Evolutionary conservation across 225 moss, liverwort and hornwort genomes (phyloP).

Genomic region (Physcomitrellopsis africana): DNA sequence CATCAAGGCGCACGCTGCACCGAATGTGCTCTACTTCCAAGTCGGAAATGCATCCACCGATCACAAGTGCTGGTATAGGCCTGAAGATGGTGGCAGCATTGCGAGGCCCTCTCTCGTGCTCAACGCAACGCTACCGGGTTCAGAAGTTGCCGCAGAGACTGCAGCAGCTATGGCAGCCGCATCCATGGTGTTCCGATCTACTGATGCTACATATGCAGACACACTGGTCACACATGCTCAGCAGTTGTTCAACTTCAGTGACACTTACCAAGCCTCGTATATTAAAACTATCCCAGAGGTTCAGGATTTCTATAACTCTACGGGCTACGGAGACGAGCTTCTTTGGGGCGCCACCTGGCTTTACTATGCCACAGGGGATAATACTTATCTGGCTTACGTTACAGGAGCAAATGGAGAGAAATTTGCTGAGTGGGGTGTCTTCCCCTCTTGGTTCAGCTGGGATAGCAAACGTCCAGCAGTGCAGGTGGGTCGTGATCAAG

Average conservation of each 20-base stretch:
- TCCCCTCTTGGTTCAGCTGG: constrained; percentile 73
- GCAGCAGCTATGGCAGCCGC: constrained; percentile 83
- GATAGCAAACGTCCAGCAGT: constrained; percentile 74
- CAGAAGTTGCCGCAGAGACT: constrained; percentile 74
- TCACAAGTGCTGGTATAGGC: constrained; percentile 76
- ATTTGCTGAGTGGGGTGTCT: constrained; percentile 55
- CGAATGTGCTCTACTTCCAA: constrained; percentile 53
- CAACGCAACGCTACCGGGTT: constrained; percentile 48
- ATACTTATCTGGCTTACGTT: constrained; percentile 60
- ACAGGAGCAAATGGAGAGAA: constrained; percentile 49
- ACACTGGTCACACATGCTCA: constrained; percentile 53
- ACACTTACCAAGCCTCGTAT: constrained; percentile 43
- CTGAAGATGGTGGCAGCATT: constrained; percentile 53
- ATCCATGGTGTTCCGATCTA: constrained; percentile 57
- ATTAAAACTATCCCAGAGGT: constrained; percentile 39
- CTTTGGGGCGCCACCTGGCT: constrained; percentile 84
- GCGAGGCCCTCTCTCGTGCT: constrained; percentile 50
- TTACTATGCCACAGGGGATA: constrained; percentile 58
- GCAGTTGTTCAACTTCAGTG: constrained; percentile 57
- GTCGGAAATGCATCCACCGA: constrained; percentile 63
- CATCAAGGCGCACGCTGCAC: constrained; percentile 68
- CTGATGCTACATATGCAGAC: constrained; percentile 49
- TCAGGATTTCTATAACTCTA: constrained; percentile 56
- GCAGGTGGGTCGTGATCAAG: constrained; percentile 38
- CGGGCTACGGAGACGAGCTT: constrained; percentile 70